phyloP scores from a whole-genome alignment of 1,284 basidiomycete genomes.

The Leccinum insolens region DNA sequence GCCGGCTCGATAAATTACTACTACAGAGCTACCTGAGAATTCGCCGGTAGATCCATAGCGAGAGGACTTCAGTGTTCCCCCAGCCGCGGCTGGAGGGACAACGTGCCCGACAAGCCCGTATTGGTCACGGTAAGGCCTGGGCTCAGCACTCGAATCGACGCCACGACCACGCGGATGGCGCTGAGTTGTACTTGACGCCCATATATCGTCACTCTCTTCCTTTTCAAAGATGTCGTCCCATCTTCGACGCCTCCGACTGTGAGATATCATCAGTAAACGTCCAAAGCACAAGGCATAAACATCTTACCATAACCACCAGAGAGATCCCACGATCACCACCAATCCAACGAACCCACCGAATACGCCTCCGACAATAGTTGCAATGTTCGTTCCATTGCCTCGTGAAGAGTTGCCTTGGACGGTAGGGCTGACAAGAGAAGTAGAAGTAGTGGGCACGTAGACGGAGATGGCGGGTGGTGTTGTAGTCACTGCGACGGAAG shows the following conservation, averaged over 20 bases:
- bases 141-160: slow-evolving; percentile 23
- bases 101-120: slow-evolving; percentile 54
- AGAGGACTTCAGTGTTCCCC: slow-evolving; percentile 37
- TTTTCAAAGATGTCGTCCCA: slow-evolving; percentile 57
- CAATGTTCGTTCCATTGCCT: slow-evolving; percentile 36
- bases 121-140: slow-evolving; percentile 45
- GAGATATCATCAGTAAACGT: slow-evolving; percentile 17
- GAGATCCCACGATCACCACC: slow-evolving; percentile 41
- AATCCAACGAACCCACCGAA: slow-evolving; percentile 55
- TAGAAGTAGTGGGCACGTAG: slow-evolving; percentile 29
- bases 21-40: slow-evolving; percentile 15
- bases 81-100: slow-evolving; percentile 38
- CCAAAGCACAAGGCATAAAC: not conserved
- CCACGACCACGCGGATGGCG: slow-evolving; percentile 17
- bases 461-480: slow-evolving; percentile 29
- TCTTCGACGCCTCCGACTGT: slow-evolving; percentile 45
- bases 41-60: slow-evolving; percentile 24
- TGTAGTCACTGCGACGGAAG: slow-evolving; percentile 34
- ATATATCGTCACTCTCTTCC: slow-evolving; percentile 27
- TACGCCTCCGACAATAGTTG: slow-evolving; percentile 54
- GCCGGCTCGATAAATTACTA: too few relatives aligned
- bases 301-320: slow-evolving; percentile 54
- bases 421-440: slow-evolving; percentile 24
- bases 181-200: slow-evolving; percentile 8
- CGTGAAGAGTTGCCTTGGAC: slow-evolving; percentile 21